Conservation (phyloP, 441 rosid genomes). For the Populus hybrid region DNA sequence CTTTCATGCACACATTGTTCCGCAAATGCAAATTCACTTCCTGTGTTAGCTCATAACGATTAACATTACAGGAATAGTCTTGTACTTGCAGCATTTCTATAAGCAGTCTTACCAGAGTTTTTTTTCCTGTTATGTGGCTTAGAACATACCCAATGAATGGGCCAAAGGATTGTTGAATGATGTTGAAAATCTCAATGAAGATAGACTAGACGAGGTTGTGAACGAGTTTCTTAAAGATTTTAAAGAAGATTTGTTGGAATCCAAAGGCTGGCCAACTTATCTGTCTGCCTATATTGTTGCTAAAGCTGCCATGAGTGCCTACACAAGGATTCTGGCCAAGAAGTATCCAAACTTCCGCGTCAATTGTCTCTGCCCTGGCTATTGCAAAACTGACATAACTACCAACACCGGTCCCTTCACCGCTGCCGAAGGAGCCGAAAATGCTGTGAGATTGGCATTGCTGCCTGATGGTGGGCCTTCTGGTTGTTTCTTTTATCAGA, state of each 20-base stretch:
- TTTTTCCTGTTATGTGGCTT: not conserved
- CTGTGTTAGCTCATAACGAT: not conserved
- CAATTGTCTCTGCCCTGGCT: slow-evolving; percentile 22
- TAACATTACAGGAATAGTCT: not conserved
- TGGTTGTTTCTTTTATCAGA: slow-evolving; percentile 27
- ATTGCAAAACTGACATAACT: slow-evolving; percentile 45
- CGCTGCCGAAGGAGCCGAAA: slow-evolving; percentile 52
- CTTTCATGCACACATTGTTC: no score
- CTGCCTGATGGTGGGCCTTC: slow-evolving; percentile 22
- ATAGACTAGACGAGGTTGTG: no score
- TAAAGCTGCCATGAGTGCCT: no score
- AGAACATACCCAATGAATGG: slow-evolving; percentile 44
- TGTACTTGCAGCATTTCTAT: not conserved
- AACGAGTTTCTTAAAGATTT: no score
- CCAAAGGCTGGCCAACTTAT: no score
- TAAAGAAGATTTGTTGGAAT: no score
- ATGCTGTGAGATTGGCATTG: slow-evolving; percentile 43
- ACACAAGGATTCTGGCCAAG: no score
- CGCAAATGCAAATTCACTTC: no score
- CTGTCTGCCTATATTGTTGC: no score
- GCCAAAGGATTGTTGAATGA: slow-evolving; percentile 42
- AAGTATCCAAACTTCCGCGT: no score
- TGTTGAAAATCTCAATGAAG: not conserved
- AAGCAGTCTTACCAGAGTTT: not conserved
- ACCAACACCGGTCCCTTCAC: slow-evolving; percentile 33